Evolutionary conservation across 495 filamentous ascomycete species (phyloP), one percentile per base, ranked within the genome.

Genomic region (Pyrenopolyporus hunteri): DNA sequence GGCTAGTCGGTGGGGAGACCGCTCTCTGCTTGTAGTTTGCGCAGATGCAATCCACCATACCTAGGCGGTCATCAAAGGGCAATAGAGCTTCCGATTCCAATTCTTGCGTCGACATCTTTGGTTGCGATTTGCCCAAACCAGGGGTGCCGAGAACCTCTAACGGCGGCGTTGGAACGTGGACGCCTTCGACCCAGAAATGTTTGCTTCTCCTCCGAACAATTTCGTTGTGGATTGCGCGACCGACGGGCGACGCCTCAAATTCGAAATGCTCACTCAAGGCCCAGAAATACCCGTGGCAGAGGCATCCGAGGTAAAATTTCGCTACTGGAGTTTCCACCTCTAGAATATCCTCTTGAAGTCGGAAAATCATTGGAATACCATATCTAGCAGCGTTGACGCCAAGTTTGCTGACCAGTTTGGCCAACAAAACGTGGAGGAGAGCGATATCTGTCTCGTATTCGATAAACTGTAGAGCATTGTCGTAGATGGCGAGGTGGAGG

Each of bases 221-320:
- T 70, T 96, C 93, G 39, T 80, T 85, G 50, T 87, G 82, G 23
- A 97, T 85, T 8, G 83, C 85, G 36, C 80, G 78, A 7, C 90
- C 91, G 26, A 88, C 76, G 10, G 74, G 73, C 0, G 86, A 84
- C 7, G 80, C 78, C 33, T 92, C 87, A 59, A 93, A 87, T 8
- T 90, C 85, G 59, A 96, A 94, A 51, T 83, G 85, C 59, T 93
- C 87, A 14, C 81, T 86, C 55, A 96, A 63, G 13, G 84, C 79
- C 85, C 89, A 91, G 39, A 96, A 82, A 74, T 96, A 96, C 4
- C 92, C 92, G 68, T 93, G 89, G 17, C 92, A 88, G 45, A 97
- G 76, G 67, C 87, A 91, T 29, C 90, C 93, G 16, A 94, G 77
- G 20, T 89, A 85, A 19, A 94, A 80, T 63, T 91, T 93, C 1